These are phyloP conservation scores for Phytophthora pini DNA, from an alignment of 352 stramenopile species.

Conservation along the genomic window DNA sequence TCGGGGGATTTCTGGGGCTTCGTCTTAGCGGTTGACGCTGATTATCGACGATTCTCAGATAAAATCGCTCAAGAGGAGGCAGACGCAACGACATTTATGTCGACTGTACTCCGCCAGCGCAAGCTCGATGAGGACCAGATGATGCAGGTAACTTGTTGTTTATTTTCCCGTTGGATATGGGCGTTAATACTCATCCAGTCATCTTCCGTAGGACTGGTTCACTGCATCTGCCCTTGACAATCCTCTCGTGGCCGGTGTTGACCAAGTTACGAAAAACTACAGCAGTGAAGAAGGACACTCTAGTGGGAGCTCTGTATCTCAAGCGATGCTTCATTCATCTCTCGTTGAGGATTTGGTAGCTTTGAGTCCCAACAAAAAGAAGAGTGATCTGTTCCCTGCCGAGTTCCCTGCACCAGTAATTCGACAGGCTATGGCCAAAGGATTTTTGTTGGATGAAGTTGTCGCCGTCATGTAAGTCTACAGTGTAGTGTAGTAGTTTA, in stretches of 20 bases:
- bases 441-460: slow-evolving; percentile 54
- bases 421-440: slow-evolving; percentile 56
- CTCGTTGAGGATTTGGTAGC: slow-evolving; percentile 51
- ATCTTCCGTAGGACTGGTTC: slow-evolving; percentile 52
- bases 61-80: slow-evolving; percentile 49
- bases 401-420: slow-evolving; percentile 58
- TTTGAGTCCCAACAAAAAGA: slow-evolving; percentile 55
- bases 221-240: slow-evolving; percentile 56
- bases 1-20: slow-evolving; percentile 70
- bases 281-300: slow-evolving; percentile 19
- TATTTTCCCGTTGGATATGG: too few species aligned
- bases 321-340: slow-evolving; percentile 48
- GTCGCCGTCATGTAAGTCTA: slow-evolving; percentile 62
- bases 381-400: slow-evolving; percentile 55
- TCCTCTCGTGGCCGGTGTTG: slow-evolving; percentile 48
- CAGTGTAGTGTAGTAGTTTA: not conserved
- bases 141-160: slow-evolving; percentile 48
- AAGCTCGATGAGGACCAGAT: slow-evolving; percentile 58
- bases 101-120: slow-evolving; percentile 52
- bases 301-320: slow-evolving; percentile 29
- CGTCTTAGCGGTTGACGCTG: slow-evolving; percentile 62
- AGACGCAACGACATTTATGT: slow-evolving; percentile 60
- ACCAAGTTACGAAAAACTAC: slow-evolving; percentile 40
- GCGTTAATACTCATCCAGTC: not conserved
- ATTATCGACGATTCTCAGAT: slow-evolving; percentile 60